These are phyloP conservation scores for Diaporthe batatas DNA, from an alignment of 2,329 filamentous ascomycete genomes.

Conservation along the genomic window DNA sequence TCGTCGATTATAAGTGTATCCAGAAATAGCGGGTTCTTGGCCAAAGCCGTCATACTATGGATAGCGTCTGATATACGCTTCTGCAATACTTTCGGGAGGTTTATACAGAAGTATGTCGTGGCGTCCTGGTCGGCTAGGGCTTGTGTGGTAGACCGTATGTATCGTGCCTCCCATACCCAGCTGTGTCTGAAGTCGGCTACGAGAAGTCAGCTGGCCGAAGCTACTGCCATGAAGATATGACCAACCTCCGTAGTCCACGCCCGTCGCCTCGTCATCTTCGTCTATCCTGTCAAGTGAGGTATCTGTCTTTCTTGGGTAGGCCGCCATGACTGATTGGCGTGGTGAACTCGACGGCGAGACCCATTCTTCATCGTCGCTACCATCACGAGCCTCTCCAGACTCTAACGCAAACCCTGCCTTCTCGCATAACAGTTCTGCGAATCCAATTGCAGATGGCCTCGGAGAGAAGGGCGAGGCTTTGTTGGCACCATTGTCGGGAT, in stretches of 20 bases:
- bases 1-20: constrained; percentile 42
- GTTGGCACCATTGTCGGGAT: not conserved
- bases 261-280: constrained; percentile 1
- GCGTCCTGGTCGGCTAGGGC: constrained; percentile 35
- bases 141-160: constrained; percentile 36
- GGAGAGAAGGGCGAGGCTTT: not conserved
- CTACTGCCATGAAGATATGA: not conserved
- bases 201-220: not conserved
- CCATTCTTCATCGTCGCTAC: constrained; percentile 25
- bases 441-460: constrained; percentile 9
- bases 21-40: constrained; percentile 40
- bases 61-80: constrained; percentile 36
- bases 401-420: constrained; percentile 15
- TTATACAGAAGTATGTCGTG: constrained; percentile 39
- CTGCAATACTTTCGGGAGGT: constrained; percentile 35
- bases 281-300: not conserved
- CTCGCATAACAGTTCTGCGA: constrained; percentile 31
- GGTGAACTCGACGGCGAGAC: constrained; percentile 39
- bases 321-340: constrained; percentile 19
- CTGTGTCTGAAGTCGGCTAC: constrained; percentile 28
- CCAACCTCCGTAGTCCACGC: not conserved
- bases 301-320: constrained; percentile 3
- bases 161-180: constrained; percentile 41
- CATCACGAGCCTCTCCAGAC: not conserved
- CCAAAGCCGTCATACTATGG: constrained; percentile 37